These are phyloP conservation scores for Diaporthe citri DNA, from an alignment of 2,329 filamentous ascomycete species.

Conservation along the genomic window DNA sequence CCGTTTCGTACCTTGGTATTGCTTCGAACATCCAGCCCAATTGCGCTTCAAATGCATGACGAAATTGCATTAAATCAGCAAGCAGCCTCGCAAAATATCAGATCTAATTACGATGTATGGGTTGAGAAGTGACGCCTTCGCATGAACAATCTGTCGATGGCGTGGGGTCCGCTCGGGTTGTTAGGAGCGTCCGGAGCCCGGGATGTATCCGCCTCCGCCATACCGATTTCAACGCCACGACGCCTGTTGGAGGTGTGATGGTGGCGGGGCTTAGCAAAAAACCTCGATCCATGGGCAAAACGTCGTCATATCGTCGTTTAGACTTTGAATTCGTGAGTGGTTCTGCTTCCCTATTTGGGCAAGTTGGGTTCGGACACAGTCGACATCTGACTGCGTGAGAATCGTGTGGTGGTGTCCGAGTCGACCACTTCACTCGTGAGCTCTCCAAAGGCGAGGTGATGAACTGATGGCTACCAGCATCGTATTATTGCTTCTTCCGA, in stretches of 20 bases:
- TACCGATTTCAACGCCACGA: background rate
- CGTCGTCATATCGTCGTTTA: background rate
- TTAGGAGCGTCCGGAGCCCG: conserved; percentile 14
- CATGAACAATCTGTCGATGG: background rate
- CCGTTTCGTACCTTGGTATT: background rate
- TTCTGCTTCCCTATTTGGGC: background rate
- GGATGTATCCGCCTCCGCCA: background rate
- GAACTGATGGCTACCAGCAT: background rate
- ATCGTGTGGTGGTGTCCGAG: background rate
- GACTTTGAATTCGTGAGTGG: background rate
- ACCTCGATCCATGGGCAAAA: background rate
- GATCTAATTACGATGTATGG: background rate
- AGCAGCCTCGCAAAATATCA: background rate
- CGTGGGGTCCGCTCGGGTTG: conserved; percentile 5
- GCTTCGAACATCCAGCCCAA: background rate
- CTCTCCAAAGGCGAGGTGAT: background rate
- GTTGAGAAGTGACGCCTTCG: background rate
- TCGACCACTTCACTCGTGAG: background rate
- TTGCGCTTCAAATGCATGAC: background rate
- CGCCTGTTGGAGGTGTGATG: background rate
- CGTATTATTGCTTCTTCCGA: background rate
- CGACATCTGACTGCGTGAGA: background rate
- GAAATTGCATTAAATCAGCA: background rate
- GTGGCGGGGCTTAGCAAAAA: background rate
- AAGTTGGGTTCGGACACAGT: background rate